Base-by-base conservation (phyloP, 495 filamentous ascomycete species). In the Aspergillus egyptiacus region DNA sequence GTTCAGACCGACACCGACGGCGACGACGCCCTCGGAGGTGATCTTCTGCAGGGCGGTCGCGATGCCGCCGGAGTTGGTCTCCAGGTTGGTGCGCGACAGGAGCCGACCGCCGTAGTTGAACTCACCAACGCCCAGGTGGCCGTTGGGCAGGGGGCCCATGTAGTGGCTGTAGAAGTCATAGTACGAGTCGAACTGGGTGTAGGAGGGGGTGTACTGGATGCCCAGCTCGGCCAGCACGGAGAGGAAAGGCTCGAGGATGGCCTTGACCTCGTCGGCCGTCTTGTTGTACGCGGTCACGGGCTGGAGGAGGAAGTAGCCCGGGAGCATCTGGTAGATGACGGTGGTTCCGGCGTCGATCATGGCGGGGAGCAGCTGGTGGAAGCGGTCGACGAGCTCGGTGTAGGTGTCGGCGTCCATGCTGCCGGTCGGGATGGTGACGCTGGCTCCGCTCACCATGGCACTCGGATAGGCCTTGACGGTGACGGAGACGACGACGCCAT, bases 31-130 rank as follows among this genome's bases (percentile, higher is more conserved):
- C 41, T 68, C 67, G 6, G 63, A 50, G 27, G 60, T 69, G 8
- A 78, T 53, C 46, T 64, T 59, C 28, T 71, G 56, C 4, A 75
- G 60, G 2, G 61, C 56, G 10, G 60, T 44, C 20, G 57, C 64
- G 10, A 81, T 50, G 18, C 54, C 67, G 13, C 60, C 62, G 59
- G 68, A 72, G 53, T 80, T 77, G 17, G 60, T 44, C 10, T 70
- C 61, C 30, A 79, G 63, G 13, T 74, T 63, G 27, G 53, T 19
- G 31, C 69, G 69, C 5, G 80, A 80, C 38, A 85, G 73, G 9
- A 85, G 69, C 24, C 83, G 75, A 25, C 81, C 79, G 17, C 80
- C 81, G 54, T 76, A 76, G 42, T 81, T 73, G 51, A 67, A 71
- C 14, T 63, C 64, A 39, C 70, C 64, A 32, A 78, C 71, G 8